phyloP scores from a whole-genome alignment of 805 yeast species.

The Ogataea nitratoaversa region DNA sequence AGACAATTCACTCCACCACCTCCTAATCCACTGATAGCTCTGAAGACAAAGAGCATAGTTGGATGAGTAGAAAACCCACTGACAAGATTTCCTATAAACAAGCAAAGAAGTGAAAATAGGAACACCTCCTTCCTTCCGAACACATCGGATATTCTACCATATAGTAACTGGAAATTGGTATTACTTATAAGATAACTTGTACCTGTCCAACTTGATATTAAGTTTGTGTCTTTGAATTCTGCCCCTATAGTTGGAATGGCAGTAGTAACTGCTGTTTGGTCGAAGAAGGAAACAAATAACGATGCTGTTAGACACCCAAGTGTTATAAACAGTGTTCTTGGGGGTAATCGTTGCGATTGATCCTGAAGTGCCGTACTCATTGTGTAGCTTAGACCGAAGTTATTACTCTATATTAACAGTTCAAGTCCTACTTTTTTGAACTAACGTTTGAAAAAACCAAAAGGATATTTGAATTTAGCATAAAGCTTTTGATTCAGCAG shows the following conservation, averaged over 20 bases:
- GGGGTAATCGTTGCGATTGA: conserved; percentile 16
- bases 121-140: conserved; percentile 48
- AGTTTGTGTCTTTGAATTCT: conserved; percentile 39
- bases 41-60: conserved; percentile 43
- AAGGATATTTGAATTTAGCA: background rate
- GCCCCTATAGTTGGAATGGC: conserved; percentile 45
- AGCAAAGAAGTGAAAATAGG: conserved; percentile 34
- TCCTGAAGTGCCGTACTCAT: conserved; percentile 14
- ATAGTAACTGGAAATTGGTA: conserved; percentile 48
- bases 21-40: conserved; percentile 54
- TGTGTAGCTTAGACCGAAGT: too few relatives aligned
- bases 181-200: conserved; percentile 48
- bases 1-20: conserved; percentile 48
- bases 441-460: background rate
- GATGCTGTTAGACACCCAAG: conserved; percentile 17
- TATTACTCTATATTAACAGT: background rate
- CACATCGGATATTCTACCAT: conserved; percentile 51
- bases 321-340: conserved; percentile 10
- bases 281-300: conserved; percentile 38
- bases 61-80: conserved; percentile 49
- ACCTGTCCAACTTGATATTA: conserved; percentile 53
- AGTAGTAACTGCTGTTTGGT: conserved; percentile 45
- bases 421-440: background rate
- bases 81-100: conserved; percentile 41
- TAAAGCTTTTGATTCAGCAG: too few relatives aligned